These are phyloP conservation scores for Helianthus annuus DNA, from an alignment of 129 eudicot genomes.

Conservation along the genomic window DNA sequence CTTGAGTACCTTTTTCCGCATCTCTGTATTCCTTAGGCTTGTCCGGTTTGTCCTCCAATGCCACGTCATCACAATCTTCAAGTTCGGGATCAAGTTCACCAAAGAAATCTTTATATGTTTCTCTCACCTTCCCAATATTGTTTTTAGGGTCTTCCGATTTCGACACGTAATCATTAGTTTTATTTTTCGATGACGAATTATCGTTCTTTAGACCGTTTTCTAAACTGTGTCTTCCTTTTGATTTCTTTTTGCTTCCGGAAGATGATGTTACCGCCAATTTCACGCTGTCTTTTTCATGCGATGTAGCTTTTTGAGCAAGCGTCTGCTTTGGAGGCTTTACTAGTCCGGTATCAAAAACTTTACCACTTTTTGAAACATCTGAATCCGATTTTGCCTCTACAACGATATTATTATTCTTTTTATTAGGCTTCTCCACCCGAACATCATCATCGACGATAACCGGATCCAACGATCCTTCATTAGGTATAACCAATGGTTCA, in stretches of 20 bases:
- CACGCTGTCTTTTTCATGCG: conserved; percentile 46
- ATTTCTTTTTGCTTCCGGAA: conserved; percentile 56
- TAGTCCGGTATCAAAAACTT: conserved; percentile 24
- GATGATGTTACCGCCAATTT: conserved; percentile 43
- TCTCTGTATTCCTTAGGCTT: conserved; percentile 38
- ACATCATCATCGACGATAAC: conserved; percentile 33
- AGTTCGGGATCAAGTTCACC: conserved; percentile 81
- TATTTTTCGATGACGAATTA: conserved; percentile 45
- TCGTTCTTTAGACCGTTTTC: conserved; percentile 39
- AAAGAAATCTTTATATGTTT: conserved; percentile 73
- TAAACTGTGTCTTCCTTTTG: conserved; percentile 46
- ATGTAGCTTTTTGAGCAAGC: conserved; percentile 41
- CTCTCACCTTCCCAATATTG: conserved; percentile 45
- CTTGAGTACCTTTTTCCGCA: conserved; percentile 41
- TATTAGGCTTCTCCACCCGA: conserved; percentile 44
- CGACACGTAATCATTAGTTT: conserved; percentile 30
- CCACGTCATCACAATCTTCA: conserved; percentile 46
- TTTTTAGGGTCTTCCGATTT: conserved; percentile 41
- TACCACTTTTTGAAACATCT: conserved; percentile 40
- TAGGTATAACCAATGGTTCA: conserved; percentile 31
- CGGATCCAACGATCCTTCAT: conserved; percentile 48
- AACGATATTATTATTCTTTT: conserved; percentile 32
- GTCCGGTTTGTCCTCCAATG: conserved; percentile 47
- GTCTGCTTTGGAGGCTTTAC: conserved; percentile 39
- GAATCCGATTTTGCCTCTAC: conserved; percentile 44